A percentile compares a stretch with the other conserved stretches of the same genome.
Evolutionary conservation across 2,329 filamentous ascomycete genomes (phyloP).

Genomic region (Penicillium freii): DNA sequence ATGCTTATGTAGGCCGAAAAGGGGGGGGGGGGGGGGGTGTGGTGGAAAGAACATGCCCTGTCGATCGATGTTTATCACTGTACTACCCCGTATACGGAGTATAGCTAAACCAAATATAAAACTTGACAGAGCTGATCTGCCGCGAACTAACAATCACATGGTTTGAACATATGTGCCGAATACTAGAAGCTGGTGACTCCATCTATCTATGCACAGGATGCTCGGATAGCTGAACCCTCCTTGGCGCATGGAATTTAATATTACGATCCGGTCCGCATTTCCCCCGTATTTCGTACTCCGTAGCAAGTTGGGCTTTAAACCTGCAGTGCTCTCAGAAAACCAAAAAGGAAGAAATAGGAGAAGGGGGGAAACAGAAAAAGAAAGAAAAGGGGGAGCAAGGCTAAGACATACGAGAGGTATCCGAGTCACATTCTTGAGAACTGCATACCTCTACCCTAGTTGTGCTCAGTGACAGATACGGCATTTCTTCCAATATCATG

Average conservation of each 20-base stretch:
- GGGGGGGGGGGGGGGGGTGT: too few species aligned
- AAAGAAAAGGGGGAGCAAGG: background rate
- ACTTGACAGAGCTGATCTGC: conserved; percentile 5
- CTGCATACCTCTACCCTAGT: conserved; percentile 5
- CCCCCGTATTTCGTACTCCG: conserved; percentile 5
- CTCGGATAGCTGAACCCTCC: background rate
- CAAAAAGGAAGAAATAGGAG: background rate
- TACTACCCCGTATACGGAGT: background rate
- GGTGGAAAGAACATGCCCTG: conserved; percentile 9
- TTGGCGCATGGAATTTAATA: conserved; percentile 9
- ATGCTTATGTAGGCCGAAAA: conserved; percentile 1
- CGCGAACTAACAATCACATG: conserved; percentile 3
- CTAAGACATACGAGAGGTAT: conserved; percentile 1
- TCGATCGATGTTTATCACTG: conserved; percentile 9
- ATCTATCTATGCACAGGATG: background rate
- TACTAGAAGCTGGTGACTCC: background rate
- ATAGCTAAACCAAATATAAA: background rate
- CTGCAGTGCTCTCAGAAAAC: background rate
- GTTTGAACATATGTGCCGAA: conserved; percentile 6
- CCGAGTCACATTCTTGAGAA: conserved; percentile 9
- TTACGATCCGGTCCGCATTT: conserved; percentile 10
- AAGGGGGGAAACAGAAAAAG: background rate
- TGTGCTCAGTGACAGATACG: background rate
- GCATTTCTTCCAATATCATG: background rate
- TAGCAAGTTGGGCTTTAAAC: background rate